Evolutionary conservation across 2,329 filamentous ascomycete species (phyloP).

Genomic region (Furcasterigmium sp.): DNA sequence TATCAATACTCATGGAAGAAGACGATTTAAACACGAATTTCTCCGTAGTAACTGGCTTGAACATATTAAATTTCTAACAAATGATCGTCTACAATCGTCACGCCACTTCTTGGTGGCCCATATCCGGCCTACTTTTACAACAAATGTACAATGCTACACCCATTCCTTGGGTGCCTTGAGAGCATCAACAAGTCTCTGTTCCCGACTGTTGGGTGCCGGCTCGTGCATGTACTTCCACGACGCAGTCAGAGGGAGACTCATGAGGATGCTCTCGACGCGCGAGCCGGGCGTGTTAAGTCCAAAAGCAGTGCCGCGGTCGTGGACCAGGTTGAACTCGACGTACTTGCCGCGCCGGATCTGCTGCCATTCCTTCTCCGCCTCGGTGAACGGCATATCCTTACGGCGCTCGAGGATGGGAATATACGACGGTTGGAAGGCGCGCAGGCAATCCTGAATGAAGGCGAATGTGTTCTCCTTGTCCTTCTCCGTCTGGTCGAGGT

Average conservation of each 20-base stretch:
- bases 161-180: constrained; percentile 61
- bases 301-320: constrained; percentile 92
- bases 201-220: constrained; percentile 67
- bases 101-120: too few relatives aligned
- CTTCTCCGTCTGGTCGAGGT: constrained; percentile 81
- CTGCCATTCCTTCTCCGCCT: constrained; percentile 91
- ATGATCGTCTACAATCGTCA: too few relatives aligned
- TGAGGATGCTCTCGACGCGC: constrained; percentile 91
- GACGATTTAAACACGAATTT: background rate
- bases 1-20: too few relatives aligned
- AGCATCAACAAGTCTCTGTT: constrained; percentile 75
- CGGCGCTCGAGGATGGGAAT: constrained; percentile 81
- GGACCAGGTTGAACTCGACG: constrained; percentile 97
- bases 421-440: constrained; percentile 86
- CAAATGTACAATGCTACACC: constrained; percentile 40
- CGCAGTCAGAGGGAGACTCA: constrained; percentile 91
- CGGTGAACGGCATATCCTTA: constrained; percentile 87
- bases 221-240: constrained; percentile 96
- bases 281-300: constrained; percentile 89
- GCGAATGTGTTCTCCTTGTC: constrained; percentile 86
- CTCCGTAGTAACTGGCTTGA: background rate
- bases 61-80: constrained; percentile 2
- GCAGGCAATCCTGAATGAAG: constrained; percentile 80
- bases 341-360: constrained; percentile 91
- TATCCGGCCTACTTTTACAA: constrained; percentile 2